phyloP scores from a whole-genome alignment of 306 rosid genomes.

The Abrus pulchellus region DNA sequence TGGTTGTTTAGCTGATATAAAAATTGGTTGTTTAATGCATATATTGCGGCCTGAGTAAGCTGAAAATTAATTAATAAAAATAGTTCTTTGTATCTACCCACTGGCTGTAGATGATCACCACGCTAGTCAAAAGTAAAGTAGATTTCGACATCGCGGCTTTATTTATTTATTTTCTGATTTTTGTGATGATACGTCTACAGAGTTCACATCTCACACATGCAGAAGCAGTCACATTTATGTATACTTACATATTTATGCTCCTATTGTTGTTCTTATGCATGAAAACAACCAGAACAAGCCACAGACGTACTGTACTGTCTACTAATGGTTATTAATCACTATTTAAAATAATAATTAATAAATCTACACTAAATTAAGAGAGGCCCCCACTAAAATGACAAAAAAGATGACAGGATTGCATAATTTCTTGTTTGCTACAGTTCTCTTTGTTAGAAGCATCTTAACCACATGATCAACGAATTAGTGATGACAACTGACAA shows the following conservation, averaged over 20 bases:
- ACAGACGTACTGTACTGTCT: conserved; percentile 45
- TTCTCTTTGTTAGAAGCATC: conserved; percentile 45
- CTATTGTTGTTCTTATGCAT: conserved; percentile 42
- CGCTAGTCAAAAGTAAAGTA: conserved; percentile 46
- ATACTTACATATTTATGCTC: conserved; percentile 34
- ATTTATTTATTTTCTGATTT: conserved; percentile 2
- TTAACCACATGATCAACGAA: conserved; percentile 45
- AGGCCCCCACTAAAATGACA: conserved; percentile 50
- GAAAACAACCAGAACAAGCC: conserved; percentile 48
- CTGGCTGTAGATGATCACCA: background rate
- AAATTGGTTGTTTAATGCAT: background rate
- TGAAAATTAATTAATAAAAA: background rate
- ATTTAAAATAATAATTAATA: conserved; percentile 1
- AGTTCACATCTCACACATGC: conserved; percentile 46
- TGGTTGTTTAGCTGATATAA: background rate
- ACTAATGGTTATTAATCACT: conserved; percentile 45
- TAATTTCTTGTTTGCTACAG: conserved; percentile 47
- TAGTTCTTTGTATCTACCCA: conserved; percentile 36
- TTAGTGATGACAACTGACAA: conserved; percentile 44
- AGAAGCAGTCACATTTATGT: conserved; percentile 42
- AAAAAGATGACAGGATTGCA: conserved; percentile 19
- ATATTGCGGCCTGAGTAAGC: conserved; percentile 2
- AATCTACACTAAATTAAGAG: conserved; percentile 25
- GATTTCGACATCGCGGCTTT: conserved; percentile 31
- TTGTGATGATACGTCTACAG: conserved; percentile 33